Base-by-base conservation (phyloP, 345 rosid genomes). In the Bruguiera sexangula region DNA sequence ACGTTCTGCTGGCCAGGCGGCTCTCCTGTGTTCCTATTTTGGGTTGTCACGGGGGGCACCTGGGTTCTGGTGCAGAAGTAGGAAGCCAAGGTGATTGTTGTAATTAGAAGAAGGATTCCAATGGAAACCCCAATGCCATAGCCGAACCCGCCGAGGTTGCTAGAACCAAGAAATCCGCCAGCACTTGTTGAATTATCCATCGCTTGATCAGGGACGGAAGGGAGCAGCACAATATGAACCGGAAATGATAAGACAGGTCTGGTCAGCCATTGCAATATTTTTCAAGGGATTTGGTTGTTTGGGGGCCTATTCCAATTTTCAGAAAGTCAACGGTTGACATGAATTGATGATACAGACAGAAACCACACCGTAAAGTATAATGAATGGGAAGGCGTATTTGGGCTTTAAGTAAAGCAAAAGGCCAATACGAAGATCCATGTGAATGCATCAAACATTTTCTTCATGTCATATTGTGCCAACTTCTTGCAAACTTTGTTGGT, bases 121-220 rank as follows among this genome's bases (percentile, higher is more conserved):
- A 80, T 67, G 10, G 84, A 83, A 34, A 80, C 71, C 10, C 82
- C 84, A 36, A 83, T 71, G 57, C 82, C 82, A n/a, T 83, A 83
- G 3, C 84, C 81, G 60, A 80, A 80, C 22, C 78, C 82, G 6
- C 84, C 79, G 18, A 80, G 68, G 78, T 68, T 61, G 30, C 53
- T 15, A 18, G 74, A 62, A 34, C 75, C 75, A 21, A 67, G 60
- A 68, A 73, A 50, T 1, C 71, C 76, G 22, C 62, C 54, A 11
- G 69, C 9, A 39, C 8, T 60, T 2, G 68, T 13, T 20, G 78
- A 60, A 76, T 29, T 7, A 64, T 65, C 71, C 82, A 78, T 83
- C 27, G 68, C 55, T 52, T 26, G 29, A 11, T 63, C 26, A 26
- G 37, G 58, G 34, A 65, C 4, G 16, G n/a, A 60, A 59, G 32